Evolutionary conservation across 2,329 filamentous ascomycete species (phyloP).

Genomic region (Venturia nashicola): DNA sequence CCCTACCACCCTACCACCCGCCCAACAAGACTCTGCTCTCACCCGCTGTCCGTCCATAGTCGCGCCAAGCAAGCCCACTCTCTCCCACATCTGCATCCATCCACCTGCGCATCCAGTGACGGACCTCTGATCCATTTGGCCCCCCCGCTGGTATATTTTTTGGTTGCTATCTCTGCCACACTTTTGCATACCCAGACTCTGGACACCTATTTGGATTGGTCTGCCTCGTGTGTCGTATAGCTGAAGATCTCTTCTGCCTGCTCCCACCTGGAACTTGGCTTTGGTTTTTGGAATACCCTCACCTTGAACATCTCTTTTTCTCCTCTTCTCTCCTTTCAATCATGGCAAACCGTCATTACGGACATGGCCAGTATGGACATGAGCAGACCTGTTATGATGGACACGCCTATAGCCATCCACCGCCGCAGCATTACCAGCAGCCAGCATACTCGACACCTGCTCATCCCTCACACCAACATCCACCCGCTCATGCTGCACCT

Average conservation of each 20-base stretch:
- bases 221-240: neutral
- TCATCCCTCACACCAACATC: neutral
- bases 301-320: neutral
- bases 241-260: neutral
- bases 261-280: slow-evolving; percentile 1
- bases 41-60: neutral
- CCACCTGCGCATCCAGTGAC: neutral
- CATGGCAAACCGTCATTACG: slow-evolving; percentile 3
- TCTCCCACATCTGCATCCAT: neutral
- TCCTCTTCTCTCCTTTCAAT: neutral
- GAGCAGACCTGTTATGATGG: neutral
- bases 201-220: neutral
- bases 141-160: neutral
- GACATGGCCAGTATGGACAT: neutral
- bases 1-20: neutral
- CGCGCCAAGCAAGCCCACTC: neutral
- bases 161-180: neutral
- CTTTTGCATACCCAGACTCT: neutral
- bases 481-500: neutral
- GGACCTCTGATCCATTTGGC: neutral
- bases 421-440: slow-evolving; percentile 1
- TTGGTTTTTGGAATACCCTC: neutral
- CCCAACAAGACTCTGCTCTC: neutral
- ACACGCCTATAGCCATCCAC: neutral
- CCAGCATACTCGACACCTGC: neutral